phyloP scores from a whole-genome alignment of 78 protist genomes.

The Thecamonas trahens region DNA sequence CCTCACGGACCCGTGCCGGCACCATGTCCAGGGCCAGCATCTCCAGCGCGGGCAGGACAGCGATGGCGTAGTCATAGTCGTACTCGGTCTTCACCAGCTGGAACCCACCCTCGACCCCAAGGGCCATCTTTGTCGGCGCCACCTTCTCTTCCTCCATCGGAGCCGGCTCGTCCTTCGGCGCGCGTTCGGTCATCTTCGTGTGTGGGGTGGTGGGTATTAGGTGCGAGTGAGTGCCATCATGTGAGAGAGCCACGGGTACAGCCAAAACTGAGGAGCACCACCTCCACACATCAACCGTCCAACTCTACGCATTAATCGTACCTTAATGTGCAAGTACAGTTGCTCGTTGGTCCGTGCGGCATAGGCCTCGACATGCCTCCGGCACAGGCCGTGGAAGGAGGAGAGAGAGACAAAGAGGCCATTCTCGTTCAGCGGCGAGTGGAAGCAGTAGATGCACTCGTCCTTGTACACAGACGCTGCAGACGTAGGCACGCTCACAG shows the following conservation, averaged over 20 bases:
- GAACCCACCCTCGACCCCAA: constrained; percentile 35
- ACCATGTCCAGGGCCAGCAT: constrained; percentile 7
- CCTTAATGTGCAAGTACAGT: constrained; percentile 45
- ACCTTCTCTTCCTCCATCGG: constrained; percentile 16
- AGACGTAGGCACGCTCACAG: neutral
- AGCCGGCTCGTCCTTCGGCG: neutral
- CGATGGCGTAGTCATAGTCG: constrained; percentile 27
- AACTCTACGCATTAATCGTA: too few species aligned
- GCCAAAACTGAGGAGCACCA: constrained; percentile 11
- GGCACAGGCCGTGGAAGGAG: constrained; percentile 27
- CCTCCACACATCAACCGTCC: too few species aligned
- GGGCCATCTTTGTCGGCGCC: constrained; percentile 57
- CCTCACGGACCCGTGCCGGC: constrained; percentile 22
- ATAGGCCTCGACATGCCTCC: constrained; percentile 6
- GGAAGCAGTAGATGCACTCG: constrained; percentile 61
- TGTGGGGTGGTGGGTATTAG: constrained; percentile 1
- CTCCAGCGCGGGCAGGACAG: constrained; percentile 15
- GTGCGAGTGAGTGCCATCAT: constrained; percentile 5
- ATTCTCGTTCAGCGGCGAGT: constrained; percentile 16
- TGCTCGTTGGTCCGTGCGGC: constrained; percentile 15
- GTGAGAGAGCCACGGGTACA: neutral
- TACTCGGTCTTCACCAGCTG: constrained; percentile 7
- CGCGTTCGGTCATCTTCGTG: neutral
- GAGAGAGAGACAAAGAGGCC: constrained; percentile 65
- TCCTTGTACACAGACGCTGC: constrained; percentile 72